Percentiles rank a stretch among this genome's conserved stretches.
phyloP scores from a whole-genome alignment of 805 yeast genomes.

The Suhomyces canberraensis region DNA sequence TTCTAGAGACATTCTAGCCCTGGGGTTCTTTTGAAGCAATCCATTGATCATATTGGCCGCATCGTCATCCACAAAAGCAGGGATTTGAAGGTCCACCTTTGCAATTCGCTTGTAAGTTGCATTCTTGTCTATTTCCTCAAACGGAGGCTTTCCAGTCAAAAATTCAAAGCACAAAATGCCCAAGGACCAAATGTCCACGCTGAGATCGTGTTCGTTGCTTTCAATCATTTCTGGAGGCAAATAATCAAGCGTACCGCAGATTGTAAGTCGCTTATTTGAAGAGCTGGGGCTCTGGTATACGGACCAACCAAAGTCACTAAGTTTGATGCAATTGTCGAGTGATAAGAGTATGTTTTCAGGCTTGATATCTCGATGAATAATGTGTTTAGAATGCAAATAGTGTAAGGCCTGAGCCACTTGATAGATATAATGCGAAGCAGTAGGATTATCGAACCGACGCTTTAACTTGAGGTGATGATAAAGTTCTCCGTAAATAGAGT shows the following conservation, averaged over 20 bases:
- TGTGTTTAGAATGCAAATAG: constrained; percentile 73
- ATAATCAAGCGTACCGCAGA: constrained; percentile 95
- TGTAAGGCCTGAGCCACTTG: constrained; percentile 80
- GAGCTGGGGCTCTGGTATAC: constrained; percentile 44
- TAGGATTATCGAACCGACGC: constrained; percentile 66
- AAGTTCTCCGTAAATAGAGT: constrained; percentile 81
- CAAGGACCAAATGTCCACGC: constrained; percentile 89
- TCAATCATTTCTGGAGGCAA: constrained; percentile 95
- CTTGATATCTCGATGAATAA: constrained; percentile 89
- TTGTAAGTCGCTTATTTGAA: constrained; percentile 56
- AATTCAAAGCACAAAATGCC: constrained; percentile 87
- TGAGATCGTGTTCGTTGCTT: constrained; percentile 69
- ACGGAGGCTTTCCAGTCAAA: constrained; percentile 86
- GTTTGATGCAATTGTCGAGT: constrained; percentile 69
- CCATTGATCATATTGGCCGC: constrained; percentile 71
- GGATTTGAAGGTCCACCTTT: constrained; percentile 71
- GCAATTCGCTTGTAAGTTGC: constrained; percentile 79
- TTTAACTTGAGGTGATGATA: constrained; percentile 67
- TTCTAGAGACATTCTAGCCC: constrained; percentile 54
- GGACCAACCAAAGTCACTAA: constrained; percentile 97
- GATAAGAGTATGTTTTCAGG: constrained; percentile 89
- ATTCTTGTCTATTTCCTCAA: constrained; percentile 76
- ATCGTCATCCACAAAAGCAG: constrained; percentile 63
- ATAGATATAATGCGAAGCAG: constrained; percentile 73
- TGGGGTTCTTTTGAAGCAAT: constrained; percentile 68